Base-by-base conservation (phyloP, 2,329 filamentous ascomycete genomes). In the Fusarium sp. region DNA sequence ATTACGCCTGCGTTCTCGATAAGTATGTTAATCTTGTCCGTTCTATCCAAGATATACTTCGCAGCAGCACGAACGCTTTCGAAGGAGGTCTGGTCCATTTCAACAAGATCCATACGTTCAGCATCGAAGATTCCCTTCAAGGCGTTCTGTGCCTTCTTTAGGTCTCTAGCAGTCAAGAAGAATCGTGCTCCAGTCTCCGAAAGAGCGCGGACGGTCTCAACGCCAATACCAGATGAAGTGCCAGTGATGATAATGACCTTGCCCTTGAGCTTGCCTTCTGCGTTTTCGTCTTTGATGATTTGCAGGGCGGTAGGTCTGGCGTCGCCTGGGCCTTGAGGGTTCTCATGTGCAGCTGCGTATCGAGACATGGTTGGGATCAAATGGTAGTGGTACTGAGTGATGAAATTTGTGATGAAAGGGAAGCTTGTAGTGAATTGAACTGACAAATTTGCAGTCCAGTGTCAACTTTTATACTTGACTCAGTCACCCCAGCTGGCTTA, bases 1-100 rank as follows among this genome's bases (percentile, higher is more conserved):
- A 83, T 31, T 7, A 84, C 69, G 15, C 77, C 83, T 0, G 84
- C 84, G 52, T 82, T 85, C 64, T 83, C 83, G 53, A 85, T 73
- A 3, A 85, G 53, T 28, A 84, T 68, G 44, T 73, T 75, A 37
- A 78, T 44, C 16, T 64, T 71, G 9, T 66, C 60, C 8, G 53
- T 64, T 20, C 55, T 66, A 2, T 62, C 38, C 8, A 66, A 50
- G 8, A 79, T 71, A 35, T 2, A 52, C 54, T 18, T 69, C 68
- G 8, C 73, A 63, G 13, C 53, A 43, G 62, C 21, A 8, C 73
- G 70, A 13, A 79, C 73, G 4, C 70, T 77, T 6, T 66, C 65
- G 1, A 78, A 57, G 1, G 72, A 74, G 8, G 66, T 69, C 5
- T 78, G 66, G 20, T 78, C 73, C 7, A 79, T 46, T 5, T 63